Conservation (phyloP, 2,329 filamentous ascomycete species). For the Diaporthe nobilis region DNA sequence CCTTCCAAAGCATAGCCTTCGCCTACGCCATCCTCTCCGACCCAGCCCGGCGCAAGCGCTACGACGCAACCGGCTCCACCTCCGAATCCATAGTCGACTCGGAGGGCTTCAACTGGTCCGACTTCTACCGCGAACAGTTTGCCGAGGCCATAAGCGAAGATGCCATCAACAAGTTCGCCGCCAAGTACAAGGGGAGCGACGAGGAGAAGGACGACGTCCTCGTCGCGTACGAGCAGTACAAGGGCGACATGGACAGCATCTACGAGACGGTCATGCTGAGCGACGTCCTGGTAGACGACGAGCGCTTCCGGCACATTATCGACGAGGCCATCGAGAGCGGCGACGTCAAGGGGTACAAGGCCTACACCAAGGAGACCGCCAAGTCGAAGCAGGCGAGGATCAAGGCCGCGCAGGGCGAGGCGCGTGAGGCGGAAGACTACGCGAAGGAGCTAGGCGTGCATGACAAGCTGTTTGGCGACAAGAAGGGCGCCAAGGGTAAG, state of each 20-base stretch:
- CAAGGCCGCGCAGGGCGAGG: slow-evolving; percentile 76
- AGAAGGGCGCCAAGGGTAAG: slow-evolving; percentile 56
- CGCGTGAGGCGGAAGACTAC: slow-evolving; percentile 79
- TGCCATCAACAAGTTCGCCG: slow-evolving; percentile 81
- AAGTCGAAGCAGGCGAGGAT: slow-evolving; percentile 71
- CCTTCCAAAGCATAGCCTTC: slow-evolving; percentile 92
- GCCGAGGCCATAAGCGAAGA: slow-evolving; percentile 81
- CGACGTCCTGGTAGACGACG: slow-evolving; percentile 86
- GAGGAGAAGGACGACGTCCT: slow-evolving; percentile 88
- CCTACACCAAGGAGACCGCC: slow-evolving; percentile 82
- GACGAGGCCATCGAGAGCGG: slow-evolving; percentile 81
- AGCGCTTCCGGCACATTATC: slow-evolving; percentile 85
- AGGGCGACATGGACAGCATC: slow-evolving; percentile 82
- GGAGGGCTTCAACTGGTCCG: slow-evolving; percentile 89
- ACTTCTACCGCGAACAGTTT: slow-evolving; percentile 90
- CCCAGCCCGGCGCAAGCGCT: slow-evolving; percentile 82
- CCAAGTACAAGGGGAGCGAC: slow-evolving; percentile 85
- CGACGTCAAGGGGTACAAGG: slow-evolving; percentile 75
- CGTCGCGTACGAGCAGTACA: slow-evolving; percentile 77
- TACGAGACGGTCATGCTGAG: slow-evolving; percentile 92
- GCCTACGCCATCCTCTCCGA: slow-evolving; percentile 95
- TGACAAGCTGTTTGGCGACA: slow-evolving; percentile 74
- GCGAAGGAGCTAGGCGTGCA: slow-evolving; percentile 82
- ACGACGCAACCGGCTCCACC: slow-evolving; percentile 92
- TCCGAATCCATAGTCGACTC: slow-evolving; percentile 83